These are phyloP conservation scores for Jasminum sambac DNA, from an alignment of 257 asterid genomes.

Conservation along the genomic window DNA sequence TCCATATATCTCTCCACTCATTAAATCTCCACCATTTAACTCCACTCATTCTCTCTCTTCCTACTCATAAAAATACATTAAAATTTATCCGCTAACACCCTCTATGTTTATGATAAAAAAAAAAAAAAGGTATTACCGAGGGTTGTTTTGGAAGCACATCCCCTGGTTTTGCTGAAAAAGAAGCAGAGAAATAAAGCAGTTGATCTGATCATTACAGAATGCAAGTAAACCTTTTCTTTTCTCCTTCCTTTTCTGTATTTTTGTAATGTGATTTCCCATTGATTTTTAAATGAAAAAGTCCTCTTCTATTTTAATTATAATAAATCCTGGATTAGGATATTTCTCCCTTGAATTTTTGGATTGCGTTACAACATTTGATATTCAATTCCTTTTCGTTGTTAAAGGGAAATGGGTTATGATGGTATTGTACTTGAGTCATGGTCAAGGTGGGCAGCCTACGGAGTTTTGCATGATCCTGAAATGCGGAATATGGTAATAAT, in stretches of 20 bases:
- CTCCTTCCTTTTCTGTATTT: conserved; percentile 14
- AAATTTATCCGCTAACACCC: too few species aligned
- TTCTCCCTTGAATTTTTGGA: conserved; percentile 4
- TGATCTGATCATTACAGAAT: conserved; percentile 66
- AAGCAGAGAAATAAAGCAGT: conserved; percentile 59
- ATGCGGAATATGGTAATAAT: conserved; percentile 59
- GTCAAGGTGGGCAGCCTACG: conserved; percentile 97
- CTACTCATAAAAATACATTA: too few species aligned
- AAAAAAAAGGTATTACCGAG: conserved; percentile 77
- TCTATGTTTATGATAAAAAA: conserved; percentile 23
- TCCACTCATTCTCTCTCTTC: too few species aligned
- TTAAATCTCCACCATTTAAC: too few species aligned
- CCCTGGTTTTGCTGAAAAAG: conserved; percentile 68
- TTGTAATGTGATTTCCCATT: neutral
- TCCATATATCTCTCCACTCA: too few species aligned
- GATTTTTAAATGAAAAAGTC: neutral
- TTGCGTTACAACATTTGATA: conserved; percentile 21
- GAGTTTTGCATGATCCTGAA: conserved; percentile 79
- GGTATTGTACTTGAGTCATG: conserved; percentile 97
- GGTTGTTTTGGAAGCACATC: conserved; percentile 80
- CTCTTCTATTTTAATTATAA: neutral
- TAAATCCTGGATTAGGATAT: neutral
- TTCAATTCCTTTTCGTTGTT: conserved; percentile 21
- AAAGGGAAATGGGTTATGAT: conserved; percentile 88
- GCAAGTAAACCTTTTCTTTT: conserved; percentile 58